These are phyloP conservation scores for Metarhizium sp. DNA, from an alignment of 2,329 filamentous ascomycete genomes.

Conservation along the genomic window DNA sequence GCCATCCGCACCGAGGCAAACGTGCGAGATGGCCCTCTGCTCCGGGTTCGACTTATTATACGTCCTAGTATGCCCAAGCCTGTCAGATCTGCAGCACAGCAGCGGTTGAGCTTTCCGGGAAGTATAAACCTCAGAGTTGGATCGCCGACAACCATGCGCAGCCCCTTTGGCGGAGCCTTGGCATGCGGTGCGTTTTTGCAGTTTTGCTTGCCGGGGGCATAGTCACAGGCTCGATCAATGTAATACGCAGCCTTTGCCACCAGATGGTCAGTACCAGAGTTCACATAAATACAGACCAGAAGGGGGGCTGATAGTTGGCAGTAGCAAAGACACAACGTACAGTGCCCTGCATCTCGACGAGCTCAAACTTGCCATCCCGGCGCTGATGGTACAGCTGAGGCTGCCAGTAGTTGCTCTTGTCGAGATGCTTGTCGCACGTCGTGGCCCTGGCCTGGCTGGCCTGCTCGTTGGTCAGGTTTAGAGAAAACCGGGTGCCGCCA, in stretches of 20 bases:
- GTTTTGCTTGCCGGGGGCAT: constrained; percentile 13
- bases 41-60: constrained; percentile 33
- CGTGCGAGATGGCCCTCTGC: constrained; percentile 43
- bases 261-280: neutral
- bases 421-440: constrained; percentile 52
- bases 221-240: constrained; percentile 18
- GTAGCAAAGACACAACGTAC: constrained; percentile 6
- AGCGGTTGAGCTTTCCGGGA: too few species aligned
- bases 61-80: constrained; percentile 16
- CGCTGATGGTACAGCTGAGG: constrained; percentile 44
- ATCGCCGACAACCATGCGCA: constrained; percentile 58
- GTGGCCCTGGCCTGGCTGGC: constrained; percentile 50
- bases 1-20: constrained; percentile 36
- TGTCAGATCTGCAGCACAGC: neutral
- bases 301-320: too few species aligned
- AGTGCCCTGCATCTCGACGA: constrained; percentile 21
- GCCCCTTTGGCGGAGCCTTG: constrained; percentile 49
- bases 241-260: constrained; percentile 16
- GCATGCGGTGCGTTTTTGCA: constrained; percentile 21
- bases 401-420: constrained; percentile 61
- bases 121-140: constrained; percentile 29
- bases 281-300: too few species aligned
- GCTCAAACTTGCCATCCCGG: constrained; percentile 44
- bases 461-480: constrained; percentile 41
- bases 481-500: constrained; percentile 52